Percentiles rank a stretch among this genome's conserved stretches.
These are phyloP conservation scores for Monilinia aucupariae DNA, from an alignment of 2,329 filamentous ascomycete species.

Conservation along the genomic window DNA sequence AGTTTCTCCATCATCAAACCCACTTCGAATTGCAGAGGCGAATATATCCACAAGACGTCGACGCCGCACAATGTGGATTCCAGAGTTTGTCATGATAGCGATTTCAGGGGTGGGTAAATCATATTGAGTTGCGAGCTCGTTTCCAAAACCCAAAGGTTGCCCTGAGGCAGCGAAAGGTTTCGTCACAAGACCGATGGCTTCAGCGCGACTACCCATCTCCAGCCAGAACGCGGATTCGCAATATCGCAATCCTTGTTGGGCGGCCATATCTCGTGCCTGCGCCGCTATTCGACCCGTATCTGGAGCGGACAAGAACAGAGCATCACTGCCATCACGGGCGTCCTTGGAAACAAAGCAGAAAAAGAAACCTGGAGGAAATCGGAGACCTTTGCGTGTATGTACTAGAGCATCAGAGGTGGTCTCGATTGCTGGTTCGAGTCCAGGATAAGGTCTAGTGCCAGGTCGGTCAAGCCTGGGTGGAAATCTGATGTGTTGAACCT, in stretches of 20 bases:
- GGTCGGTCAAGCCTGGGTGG: conserved; percentile 53
- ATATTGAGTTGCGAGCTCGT: conserved; percentile 94
- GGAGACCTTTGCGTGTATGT: conserved; percentile 47
- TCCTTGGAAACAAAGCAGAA: conserved; percentile 71
- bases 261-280: conserved; percentile 39
- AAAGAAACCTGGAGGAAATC: conserved; percentile 85
- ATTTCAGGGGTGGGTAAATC: conserved; percentile 78
- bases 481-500: conserved; percentile 94
- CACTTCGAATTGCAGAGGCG: conserved; percentile 69
- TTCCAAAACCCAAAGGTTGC: conserved; percentile 76
- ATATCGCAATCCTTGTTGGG: conserved; percentile 41
- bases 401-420: conserved; percentile 45
- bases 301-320: conserved; percentile 78
- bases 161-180: conserved; percentile 63
- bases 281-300: conserved; percentile 80
- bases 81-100: conserved; percentile 84
- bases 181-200: conserved; percentile 74
- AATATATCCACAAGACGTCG: conserved; percentile 88
- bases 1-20: conserved; percentile 73
- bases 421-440: conserved; percentile 28
- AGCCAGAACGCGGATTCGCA: conserved; percentile 79
- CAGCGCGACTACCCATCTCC: conserved; percentile 64
- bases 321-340: conserved; percentile 54
- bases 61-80: conserved; percentile 79
- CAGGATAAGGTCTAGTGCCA: conserved; percentile 28